Base-by-base conservation (phyloP, 805 yeast genomes). In the Debaryomyces hansenii region DNA sequence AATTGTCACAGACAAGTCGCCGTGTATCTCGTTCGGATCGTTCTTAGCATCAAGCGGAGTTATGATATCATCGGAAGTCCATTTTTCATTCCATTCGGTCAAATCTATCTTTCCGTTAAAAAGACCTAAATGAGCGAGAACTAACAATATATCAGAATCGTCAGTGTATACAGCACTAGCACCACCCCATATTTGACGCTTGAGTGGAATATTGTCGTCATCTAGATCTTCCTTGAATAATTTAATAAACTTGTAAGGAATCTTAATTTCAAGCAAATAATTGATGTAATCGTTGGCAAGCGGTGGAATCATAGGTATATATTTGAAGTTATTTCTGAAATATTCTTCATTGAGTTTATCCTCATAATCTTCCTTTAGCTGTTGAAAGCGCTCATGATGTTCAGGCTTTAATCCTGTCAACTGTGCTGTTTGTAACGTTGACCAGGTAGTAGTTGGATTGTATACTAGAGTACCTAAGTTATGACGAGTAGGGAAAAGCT, bases 111-210 rank as follows among this genome's bases (percentile, higher is more conserved):
- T 61, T 10, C 74, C 61, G 44, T 76, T 63, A 46, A 84, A 72
- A 39, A 84, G 66, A 0, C 97, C 97, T 50, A 83, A 70, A 57
- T 94, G 98, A 51, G 81, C 78, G 42, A 92, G 67, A 0, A 84
- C 85, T 4, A 87, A 74, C 32, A 92, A 74, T 2, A 91, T 69
- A 63, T 92, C 96, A 0, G 96, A 86, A 63, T 92, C 99, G 64
- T 94, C 98, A 0, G 97, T 88, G 64, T 92, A 94, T 0, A 94
- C 73, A 37, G 91, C 96, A 1, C 91, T 79, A 10, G 60, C 60
- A 2, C 77, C 77, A 2, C 99, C 99, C 98, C 98, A 92, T 1
- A 90, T 52, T 39, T 78, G 76, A 42, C 82, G 69, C 31, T 56
- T 59, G 14, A 47, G 45, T 4, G 55, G 51, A 2, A 57, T 56